Percentiles rank a stretch among this genome's conserved stretches.
phyloP scores from a whole-genome alignment of 495 filamentous ascomycete species.

The Aspergillus kassunensis region DNA sequence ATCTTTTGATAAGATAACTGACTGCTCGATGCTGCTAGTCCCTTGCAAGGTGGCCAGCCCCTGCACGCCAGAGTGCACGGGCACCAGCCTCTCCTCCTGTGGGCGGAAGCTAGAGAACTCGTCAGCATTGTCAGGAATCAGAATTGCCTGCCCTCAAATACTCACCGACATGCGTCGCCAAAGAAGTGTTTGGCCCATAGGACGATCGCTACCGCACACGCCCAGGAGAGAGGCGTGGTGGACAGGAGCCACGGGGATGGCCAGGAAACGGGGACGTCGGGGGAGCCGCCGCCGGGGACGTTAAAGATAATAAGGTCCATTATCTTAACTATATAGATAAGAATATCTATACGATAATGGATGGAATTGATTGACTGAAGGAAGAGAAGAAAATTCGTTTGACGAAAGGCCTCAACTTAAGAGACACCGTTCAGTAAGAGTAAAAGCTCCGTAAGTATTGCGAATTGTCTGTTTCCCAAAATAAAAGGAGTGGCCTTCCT shows the following conservation, averaged over 20 bases:
- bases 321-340: too few relatives aligned
- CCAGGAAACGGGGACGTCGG: not conserved
- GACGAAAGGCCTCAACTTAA: not conserved
- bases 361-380: not conserved
- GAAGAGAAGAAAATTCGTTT: constrained; percentile 1
- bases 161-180: not conserved
- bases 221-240: not conserved
- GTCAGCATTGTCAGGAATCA: not conserved
- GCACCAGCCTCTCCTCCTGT: too few relatives aligned
- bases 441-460: too few relatives aligned
- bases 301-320: not conserved
- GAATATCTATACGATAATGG: too few relatives aligned
- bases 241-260: not conserved
- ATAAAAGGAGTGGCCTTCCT: too few relatives aligned
- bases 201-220: not conserved
- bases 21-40: too few relatives aligned
- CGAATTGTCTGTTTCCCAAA: too few relatives aligned
- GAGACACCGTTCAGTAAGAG: too few relatives aligned
- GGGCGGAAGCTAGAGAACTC: not conserved
- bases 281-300: not conserved
- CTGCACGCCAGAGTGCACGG: too few relatives aligned
- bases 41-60: too few relatives aligned
- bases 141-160: not conserved
- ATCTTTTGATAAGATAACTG: too few relatives aligned
- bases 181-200: not conserved